Percentiles rank a stretch among this genome's conserved stretches.
phyloP scores from a whole-genome alignment of 352 stramenopile genomes.

The Pythium biforme region DNA sequence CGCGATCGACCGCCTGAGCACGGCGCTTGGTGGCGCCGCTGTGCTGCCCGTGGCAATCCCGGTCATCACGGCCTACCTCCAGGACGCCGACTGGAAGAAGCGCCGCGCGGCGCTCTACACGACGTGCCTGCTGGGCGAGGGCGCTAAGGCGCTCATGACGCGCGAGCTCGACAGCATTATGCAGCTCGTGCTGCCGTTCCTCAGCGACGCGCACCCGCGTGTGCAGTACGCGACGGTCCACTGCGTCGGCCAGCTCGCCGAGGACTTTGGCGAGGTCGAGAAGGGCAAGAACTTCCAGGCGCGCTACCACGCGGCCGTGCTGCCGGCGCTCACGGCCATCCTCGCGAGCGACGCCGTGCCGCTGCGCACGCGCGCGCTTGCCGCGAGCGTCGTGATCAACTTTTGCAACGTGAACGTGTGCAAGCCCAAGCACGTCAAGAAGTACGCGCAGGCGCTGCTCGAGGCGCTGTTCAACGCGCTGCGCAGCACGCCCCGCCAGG shows the following conservation, averaged over 20 bases:
- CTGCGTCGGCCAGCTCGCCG: slow-evolving; percentile 78
- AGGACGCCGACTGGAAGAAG: slow-evolving; percentile 67
- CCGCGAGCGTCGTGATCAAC: slow-evolving; percentile 80
- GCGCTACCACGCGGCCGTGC: slow-evolving; percentile 62
- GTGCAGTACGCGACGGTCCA: slow-evolving; percentile 83
- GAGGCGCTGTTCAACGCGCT: slow-evolving; percentile 81
- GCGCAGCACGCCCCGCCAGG: slow-evolving; percentile 69
- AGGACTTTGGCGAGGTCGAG: slow-evolving; percentile 83
- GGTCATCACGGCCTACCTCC: slow-evolving; percentile 63
- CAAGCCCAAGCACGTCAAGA: slow-evolving; percentile 72
- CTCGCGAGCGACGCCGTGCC: slow-evolving; percentile 60
- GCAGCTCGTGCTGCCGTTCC: slow-evolving; percentile 58
- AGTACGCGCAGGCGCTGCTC: slow-evolving; percentile 66
- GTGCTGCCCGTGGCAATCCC: slow-evolving; percentile 79
- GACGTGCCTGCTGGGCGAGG: slow-evolving; percentile 74
- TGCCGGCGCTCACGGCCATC: slow-evolving; percentile 67
- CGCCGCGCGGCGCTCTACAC: slow-evolving; percentile 78
- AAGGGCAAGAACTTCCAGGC: slow-evolving; percentile 88
- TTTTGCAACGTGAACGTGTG: slow-evolving; percentile 86
- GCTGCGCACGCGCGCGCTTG: slow-evolving; percentile 70
- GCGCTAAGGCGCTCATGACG: slow-evolving; percentile 78
- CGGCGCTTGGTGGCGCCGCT: slow-evolving; percentile 64
- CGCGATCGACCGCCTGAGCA: slow-evolving; percentile 76
- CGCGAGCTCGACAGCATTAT: slow-evolving; percentile 77
- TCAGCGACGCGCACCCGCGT: slow-evolving; percentile 71